These are phyloP conservation scores for Pezicula radicicola DNA, from an alignment of 2,329 filamentous ascomycete genomes.

Conservation along the genomic window DNA sequence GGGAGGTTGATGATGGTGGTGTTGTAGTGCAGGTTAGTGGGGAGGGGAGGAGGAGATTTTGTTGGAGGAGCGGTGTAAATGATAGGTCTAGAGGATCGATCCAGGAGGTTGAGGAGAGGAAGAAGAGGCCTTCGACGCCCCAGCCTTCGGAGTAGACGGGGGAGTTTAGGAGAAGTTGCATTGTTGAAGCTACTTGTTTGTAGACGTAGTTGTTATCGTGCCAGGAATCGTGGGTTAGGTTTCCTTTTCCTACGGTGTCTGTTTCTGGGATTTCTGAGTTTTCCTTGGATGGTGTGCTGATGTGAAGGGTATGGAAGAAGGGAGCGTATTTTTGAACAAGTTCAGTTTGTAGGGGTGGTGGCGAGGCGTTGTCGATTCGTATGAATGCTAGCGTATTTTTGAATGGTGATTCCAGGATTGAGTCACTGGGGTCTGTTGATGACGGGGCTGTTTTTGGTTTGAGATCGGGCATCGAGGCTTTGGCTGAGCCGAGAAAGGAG, in stretches of 20 bases:
- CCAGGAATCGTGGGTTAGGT: conserved; percentile 26
- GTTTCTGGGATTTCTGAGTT: too few relatives aligned
- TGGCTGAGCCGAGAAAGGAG: neutral
- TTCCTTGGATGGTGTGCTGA: conserved; percentile 19
- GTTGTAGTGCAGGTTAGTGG: conserved; percentile 13
- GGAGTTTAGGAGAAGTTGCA: conserved; percentile 26
- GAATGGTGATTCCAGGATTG: conserved; percentile 22
- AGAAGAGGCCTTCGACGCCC: conserved; percentile 28
- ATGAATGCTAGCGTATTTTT: conserved; percentile 27
- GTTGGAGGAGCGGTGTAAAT: conserved; percentile 16
- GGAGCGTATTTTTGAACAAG: conserved; percentile 25
- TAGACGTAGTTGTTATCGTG: conserved; percentile 11
- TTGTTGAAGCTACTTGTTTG: conserved; percentile 25
- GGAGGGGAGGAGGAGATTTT: conserved; percentile 22
- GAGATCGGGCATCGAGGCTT: neutral
- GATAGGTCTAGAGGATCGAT: conserved; percentile 26
- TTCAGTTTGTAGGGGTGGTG: conserved; percentile 20
- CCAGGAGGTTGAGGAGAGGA: conserved; percentile 32
- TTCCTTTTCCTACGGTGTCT: conserved; percentile 6
- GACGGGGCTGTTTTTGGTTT: neutral
- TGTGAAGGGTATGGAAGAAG: conserved; percentile 28
- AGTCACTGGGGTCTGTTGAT: neutral
- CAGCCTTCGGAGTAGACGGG: conserved; percentile 6
- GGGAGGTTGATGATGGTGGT: conserved; percentile 5
- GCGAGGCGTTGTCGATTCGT: conserved; percentile 21